Base-by-base conservation (phyloP, 108 stramenopile species). In the Epithemia pelagica region DNA sequence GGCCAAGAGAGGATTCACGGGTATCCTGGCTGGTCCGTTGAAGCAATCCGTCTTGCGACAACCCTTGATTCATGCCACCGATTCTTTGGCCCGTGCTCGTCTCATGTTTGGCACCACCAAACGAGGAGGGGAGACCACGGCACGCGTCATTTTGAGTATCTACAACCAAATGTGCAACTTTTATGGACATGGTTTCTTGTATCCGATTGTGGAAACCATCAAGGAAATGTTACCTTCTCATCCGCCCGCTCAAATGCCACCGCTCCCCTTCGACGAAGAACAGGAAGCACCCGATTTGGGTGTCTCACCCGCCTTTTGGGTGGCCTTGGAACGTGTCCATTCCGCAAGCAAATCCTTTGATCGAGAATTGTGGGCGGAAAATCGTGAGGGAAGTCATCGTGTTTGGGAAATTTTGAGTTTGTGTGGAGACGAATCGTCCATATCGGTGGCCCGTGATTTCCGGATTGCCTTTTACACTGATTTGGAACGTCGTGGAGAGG, bases 291-390 rank as follows among this genome's bases (percentile, higher is more conserved):
- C 83, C 26, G 86, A 92, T 71, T 66, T 92, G 2, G 91, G 91
- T 52, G 87, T 89, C 1, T 82, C 85, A 60, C 79, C 81, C 22
- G 77, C 82, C n/a, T 89, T 92, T 61, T 92, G 91, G 91, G 84
- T 89, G 3, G 74, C 71, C 18, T 69, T 92, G 26, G 91, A 92
- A 74, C 83, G 86, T 28, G 78, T 92, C 29, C 86, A 89, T 72
- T 85, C 87, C 26, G 91, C 88, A 29, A 86, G 86, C 55, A 92
- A 92, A 68, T 74, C 87, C 24, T 92, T 89, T 78, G 91, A 92
- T 68, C 74, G 91, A 2, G 91, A 92, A 62, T 52, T 92, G 57
- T 92, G 88, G 88, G 91, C 91, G 10, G 91, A 92, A 68, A 81
- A 76, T 56, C 74, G 86, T n/a, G 67, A 75, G 46, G 91, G 78